These are phyloP conservation scores for Trichoderma oligosporum DNA, from an alignment of 2,329 filamentous ascomycete species.

Conservation along the genomic window DNA sequence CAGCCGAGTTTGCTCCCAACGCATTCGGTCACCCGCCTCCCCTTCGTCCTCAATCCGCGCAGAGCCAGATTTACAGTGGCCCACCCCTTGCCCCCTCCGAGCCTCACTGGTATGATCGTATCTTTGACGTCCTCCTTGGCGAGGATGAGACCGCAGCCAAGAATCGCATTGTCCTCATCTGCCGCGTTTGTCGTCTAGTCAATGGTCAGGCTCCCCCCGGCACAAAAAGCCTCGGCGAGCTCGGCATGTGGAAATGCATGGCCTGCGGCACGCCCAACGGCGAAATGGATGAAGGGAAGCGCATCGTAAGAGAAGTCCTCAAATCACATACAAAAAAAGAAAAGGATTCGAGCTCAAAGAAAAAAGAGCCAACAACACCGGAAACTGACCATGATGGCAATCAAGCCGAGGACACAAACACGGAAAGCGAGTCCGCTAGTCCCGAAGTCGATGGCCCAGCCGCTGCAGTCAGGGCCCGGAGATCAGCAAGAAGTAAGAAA, in stretches of 20 bases:
- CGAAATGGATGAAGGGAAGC: conserved; percentile 69
- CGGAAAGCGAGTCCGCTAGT: conserved; percentile 16
- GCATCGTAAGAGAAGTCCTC: conserved; percentile 65
- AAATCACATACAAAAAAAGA: conserved; percentile 3
- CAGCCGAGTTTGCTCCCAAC: conserved; percentile 71
- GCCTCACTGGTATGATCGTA: conserved; percentile 86
- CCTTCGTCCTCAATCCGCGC: conserved; percentile 28
- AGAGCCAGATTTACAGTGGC: conserved; percentile 6
- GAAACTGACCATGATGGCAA: conserved; percentile 23
- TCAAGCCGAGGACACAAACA: conserved; percentile 17
- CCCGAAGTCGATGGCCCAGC: conserved; percentile 5
- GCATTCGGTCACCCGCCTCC: conserved; percentile 40
- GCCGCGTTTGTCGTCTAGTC: conserved; percentile 74
- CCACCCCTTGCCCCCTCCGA: conserved; percentile 30
- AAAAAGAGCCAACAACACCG: conserved; percentile 23
- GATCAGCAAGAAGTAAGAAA: conserved; percentile 12
- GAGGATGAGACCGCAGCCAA: conserved; percentile 92
- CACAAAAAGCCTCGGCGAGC: conserved; percentile 67
- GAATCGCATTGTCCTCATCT: conserved; percentile 87
- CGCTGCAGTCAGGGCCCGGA: conserved; percentile 4
- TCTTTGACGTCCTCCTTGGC: conserved; percentile 86
- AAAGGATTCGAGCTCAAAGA: conserved; percentile 15
- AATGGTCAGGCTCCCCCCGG: conserved; percentile 96
- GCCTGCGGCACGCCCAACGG: conserved; percentile 82
- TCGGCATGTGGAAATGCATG: conserved; percentile 86